Evolutionary conservation across 2,329 filamentous ascomycete species (phyloP).

Genomic region (Fragosphaeria purpurea): DNA sequence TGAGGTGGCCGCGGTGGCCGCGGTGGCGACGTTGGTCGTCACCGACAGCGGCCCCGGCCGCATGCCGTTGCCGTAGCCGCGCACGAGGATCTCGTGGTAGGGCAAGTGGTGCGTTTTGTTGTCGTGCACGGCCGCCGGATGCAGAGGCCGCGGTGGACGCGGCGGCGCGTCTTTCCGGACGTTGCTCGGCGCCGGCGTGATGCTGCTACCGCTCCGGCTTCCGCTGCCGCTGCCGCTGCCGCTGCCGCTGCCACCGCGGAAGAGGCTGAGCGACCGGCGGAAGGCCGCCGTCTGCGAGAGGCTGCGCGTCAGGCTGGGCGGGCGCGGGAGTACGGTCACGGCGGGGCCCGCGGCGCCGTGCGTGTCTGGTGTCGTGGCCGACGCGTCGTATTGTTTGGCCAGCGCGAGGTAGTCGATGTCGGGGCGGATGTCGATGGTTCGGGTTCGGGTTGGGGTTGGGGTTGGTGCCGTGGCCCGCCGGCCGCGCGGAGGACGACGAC

Average conservation of each 20-base stretch:
- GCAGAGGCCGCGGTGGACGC: no score
- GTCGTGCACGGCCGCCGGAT: no score
- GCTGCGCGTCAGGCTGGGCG: conserved; percentile 20
- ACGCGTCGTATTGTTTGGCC: conserved; percentile 21
- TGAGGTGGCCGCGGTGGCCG: no score
- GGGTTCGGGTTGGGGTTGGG: no score
- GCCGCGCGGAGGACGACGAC: no score
- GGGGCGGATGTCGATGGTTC: conserved; percentile 42
- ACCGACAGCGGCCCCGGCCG: no score
- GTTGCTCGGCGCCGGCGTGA: no score
- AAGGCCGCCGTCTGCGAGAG: conserved; percentile 21
- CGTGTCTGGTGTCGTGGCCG: neutral
- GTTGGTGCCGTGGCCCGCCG: no score
- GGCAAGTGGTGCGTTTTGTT: conserved; percentile 7
- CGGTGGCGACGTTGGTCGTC: no score
- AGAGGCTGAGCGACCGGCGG: conserved; percentile 24
- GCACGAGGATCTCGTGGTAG: conserved; percentile 42
- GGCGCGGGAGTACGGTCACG: conserved; percentile 11
- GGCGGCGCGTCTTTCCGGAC: no score
- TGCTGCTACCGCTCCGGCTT: no score
- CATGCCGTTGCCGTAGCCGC: conserved; percentile 45
- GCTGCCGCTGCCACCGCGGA: conserved; percentile 13
- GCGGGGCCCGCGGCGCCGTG: conserved; percentile 2
- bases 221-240: no score
- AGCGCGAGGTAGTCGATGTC: conserved; percentile 47